Base-by-base conservation (phyloP, 345 rosid species). In the Arabidopsis arenosa region DNA sequence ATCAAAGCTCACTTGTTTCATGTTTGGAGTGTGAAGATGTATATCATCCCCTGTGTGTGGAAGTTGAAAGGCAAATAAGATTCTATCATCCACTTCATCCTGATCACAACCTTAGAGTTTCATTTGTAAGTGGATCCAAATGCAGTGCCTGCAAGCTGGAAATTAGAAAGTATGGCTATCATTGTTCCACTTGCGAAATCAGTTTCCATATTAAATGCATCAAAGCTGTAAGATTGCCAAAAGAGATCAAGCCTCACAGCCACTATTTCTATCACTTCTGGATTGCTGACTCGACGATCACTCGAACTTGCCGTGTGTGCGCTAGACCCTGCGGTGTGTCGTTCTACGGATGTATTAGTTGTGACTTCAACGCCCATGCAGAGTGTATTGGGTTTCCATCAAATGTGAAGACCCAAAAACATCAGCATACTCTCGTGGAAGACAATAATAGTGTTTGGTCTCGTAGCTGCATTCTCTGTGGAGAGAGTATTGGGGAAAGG, bases 311-410 rank as follows among this genome's bases (percentile, higher is more conserved):
- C 3, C 13, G 32, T 66, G 45, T 66, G 15, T 66, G 70, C 3
- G 11, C 32, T 35, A 66, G 0, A 33, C 30, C 58, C 6, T 66
- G 70, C 12, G 58, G 70, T 35, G 12, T 43, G 12, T 66, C 58
- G 9, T 66, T 17, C 45, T 66, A 49, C 44, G 70, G 33, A 3
- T 66, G 70, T 35, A 18, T 17, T 66, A 2, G 8, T 35, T 66
- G 58, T 6, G 23, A 17, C 44, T 17, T 66, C 32, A 17, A 10
- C 13, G 17, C 44, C 58, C 58, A 66, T 49, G 18, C 0, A 66
- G 70, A 66, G 9, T 66, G 70, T 49, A 14, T 66, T 66, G 58
- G 33, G 5, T 66, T 17, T 66, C 70, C 58, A 66, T 5, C 1
- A 0, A 3, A 8, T 33, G 58, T 66, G 5, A 66, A 66, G 45